phyloP scores from a whole-genome alignment of 176 grass and related monocot genomes.

The Cenchrus americanus region DNA sequence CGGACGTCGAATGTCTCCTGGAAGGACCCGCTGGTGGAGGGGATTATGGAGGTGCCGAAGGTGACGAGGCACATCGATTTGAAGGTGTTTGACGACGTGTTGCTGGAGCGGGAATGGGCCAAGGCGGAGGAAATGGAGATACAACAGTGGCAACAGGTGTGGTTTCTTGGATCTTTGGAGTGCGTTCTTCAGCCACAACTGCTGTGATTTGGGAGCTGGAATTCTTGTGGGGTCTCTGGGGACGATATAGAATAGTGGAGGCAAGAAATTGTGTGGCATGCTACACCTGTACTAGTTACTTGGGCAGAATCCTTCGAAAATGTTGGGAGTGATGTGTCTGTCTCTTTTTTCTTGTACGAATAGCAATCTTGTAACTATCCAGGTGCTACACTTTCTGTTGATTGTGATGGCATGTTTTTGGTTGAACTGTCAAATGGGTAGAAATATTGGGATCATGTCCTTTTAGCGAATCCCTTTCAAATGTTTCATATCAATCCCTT shows the following conservation, averaged over 20 bases:
- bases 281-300: too few species aligned
- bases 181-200: not conserved
- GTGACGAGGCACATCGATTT: not conserved
- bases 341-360: not conserved
- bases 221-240: not conserved
- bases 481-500: too few species aligned
- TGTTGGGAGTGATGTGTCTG: not conserved
- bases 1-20: conserved; percentile 1
- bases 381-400: too few species aligned
- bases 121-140: too few species aligned
- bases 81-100: not conserved
- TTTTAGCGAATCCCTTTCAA: not conserved
- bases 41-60: conserved; percentile 2
- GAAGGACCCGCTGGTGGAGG: not conserved
- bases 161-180: conserved; percentile 1
- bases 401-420: not conserved
- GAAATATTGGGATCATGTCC: conserved; percentile 10
- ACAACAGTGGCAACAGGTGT: not conserved
- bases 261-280: not conserved
- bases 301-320: too few species aligned
- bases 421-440: not conserved
- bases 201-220: too few species aligned
- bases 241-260: not conserved
- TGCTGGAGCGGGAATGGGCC: not conserved
- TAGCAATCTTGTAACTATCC: not conserved